These are phyloP conservation scores for Dispira simplex DNA, from an alignment of 192 early-diverging fungal genomes.

Conservation along the genomic window DNA sequence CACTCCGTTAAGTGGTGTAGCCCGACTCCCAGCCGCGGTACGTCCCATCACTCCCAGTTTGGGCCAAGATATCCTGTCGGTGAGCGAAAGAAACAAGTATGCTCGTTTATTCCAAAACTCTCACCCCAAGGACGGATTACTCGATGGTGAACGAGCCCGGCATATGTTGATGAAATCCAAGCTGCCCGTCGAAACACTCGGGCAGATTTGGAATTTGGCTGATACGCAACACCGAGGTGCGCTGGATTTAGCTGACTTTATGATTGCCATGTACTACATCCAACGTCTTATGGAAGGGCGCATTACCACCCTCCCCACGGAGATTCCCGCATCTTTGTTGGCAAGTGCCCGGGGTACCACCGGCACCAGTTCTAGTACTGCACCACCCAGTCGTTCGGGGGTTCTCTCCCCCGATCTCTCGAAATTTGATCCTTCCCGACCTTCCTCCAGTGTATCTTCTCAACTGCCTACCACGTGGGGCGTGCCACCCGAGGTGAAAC, in stretches of 20 bases:
- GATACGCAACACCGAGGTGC: slow-evolving; percentile 56
- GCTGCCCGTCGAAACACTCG: slow-evolving; percentile 56
- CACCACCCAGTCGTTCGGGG: slow-evolving; percentile 15
- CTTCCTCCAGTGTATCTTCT: not conserved
- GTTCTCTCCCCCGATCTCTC: slow-evolving; percentile 12
- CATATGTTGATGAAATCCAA: slow-evolving; percentile 68
- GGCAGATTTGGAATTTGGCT: slow-evolving; percentile 70
- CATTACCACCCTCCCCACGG: slow-evolving; percentile 44
- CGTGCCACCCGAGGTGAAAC: slow-evolving; percentile 51
- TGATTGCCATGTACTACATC: slow-evolving; percentile 83
- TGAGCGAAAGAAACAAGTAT: slow-evolving; percentile 43
- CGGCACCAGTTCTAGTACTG: slow-evolving; percentile 14
- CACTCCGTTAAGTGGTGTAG: not conserved
- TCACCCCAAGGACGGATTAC: slow-evolving; percentile 33
- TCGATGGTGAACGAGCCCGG: slow-evolving; percentile 53
- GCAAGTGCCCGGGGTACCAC: slow-evolving; percentile 12
- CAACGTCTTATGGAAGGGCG: slow-evolving; percentile 62
- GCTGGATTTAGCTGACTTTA: slow-evolving; percentile 69
- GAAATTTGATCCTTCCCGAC: slow-evolving; percentile 17
- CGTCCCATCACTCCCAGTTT: too few species aligned
- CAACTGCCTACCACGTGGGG: slow-evolving; percentile 42
- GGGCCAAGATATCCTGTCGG: slow-evolving; percentile 8
- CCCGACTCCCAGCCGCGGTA: too few species aligned
- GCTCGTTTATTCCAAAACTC: slow-evolving; percentile 39
- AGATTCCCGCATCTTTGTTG: slow-evolving; percentile 48